Conservation (phyloP, 176 grass and related monocot genomes). For the Sorghum bicolor region Sorghum_bicolor_NCBIv3 NC_012873.2:50497001-50497500, state of each 20-base stretch:
- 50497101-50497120: background rate
- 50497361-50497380: conserved; percentile 49
- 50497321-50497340: conserved; percentile 81
- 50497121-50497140: background rate
- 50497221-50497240: conserved; percentile 5
- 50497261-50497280: background rate
- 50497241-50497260: conserved; percentile 6
- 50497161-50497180: background rate
- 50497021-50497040: background rate
- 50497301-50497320: conserved; percentile 55
- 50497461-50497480: conserved; percentile 4
- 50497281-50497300: conserved; percentile 15
- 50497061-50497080: conserved; percentile 11
- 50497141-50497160: background rate
- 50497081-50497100: background rate
- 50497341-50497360: conserved; percentile 64
- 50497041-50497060: background rate
- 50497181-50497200: background rate
- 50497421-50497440: background rate
- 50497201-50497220: background rate
- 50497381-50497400: conserved; percentile 1
- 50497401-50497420: background rate
- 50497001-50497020: background rate
- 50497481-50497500: background rate
- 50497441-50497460: background rate